Evolutionary conservation across 1,284 basidiomycete genomes (phyloP), one percentile per base, ranked within the genome.

Genomic region (Apiotrichum gamsii): DNA sequence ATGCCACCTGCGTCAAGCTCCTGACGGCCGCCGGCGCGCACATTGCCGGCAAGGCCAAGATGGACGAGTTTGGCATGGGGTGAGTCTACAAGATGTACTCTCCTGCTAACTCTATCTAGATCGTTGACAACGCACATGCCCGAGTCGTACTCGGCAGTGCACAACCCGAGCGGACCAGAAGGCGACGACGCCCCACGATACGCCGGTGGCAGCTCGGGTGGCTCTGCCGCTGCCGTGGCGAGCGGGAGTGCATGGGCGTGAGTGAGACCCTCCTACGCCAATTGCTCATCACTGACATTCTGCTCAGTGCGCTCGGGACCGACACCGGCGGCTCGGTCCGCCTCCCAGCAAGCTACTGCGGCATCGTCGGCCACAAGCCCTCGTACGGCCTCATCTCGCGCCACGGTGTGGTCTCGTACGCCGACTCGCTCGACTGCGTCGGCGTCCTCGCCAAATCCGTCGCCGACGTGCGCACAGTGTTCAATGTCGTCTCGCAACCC

Each of bases 61-160:
- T 90, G 71, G 94, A 98, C 67, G 94, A 97, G 69, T 98, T 98
- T 71, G 93, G 93, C 0, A 98, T 98, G 94, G 94, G 94, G 84
- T 90, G 33, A 43, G 64, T 32, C 14, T 11, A n/a, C n/a, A n/a
- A n/a, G n/a, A n/a, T n/a, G n/a, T n/a, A n/a, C n/a, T n/a, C n/a
- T n/a, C n/a, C n/a, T n/a, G 21, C 46, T 28, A 19, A 40, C 20
- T n/a, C n/a, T n/a, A 13, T 44, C 30, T 21, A 62, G 62, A 14
- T 65, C 65, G 1, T 52, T 62, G 36, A 71, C 62, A 15, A 52
- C 39, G 1, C 53, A 64, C 47, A 38, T 64, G 18, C 61, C 58
- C 21, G 14, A 55, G 4, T 37, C 48, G 21, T 65, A 63, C 21
- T 49, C 59, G 3, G 79, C 86, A 0, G 86, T 90, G 2, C 60